These are phyloP conservation scores for Acephala macrosclerotiorum DNA, from an alignment of 2,329 filamentous ascomycete genomes.

Conservation along the genomic window DNA sequence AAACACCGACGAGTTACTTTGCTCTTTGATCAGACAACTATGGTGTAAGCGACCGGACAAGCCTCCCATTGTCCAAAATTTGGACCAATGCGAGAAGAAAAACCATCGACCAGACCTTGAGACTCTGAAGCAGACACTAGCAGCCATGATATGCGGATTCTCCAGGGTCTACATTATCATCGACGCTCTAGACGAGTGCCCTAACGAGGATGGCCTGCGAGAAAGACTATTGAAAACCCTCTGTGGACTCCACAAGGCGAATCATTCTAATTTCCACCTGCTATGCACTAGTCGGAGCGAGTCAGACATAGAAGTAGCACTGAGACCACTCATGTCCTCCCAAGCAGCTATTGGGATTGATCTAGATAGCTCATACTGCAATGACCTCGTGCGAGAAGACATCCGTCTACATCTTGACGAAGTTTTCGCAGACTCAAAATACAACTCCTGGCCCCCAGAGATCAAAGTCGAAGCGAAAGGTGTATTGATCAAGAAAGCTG, in stretches of 20 bases:
- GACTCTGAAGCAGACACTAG: conserved; percentile 11
- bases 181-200: conserved; percentile 29
- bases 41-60: conserved; percentile 25
- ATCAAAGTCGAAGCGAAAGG: conserved; percentile 12
- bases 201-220: background rate
- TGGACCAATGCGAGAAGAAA: conserved; percentile 9
- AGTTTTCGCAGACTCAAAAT: background rate
- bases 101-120: conserved; percentile 15
- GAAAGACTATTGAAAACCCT: conserved; percentile 1
- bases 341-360: background rate
- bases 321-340: background rate
- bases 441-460: conserved; percentile 10
- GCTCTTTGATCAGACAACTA: conserved; percentile 33
- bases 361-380: conserved; percentile 2
- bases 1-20: conserved; percentile 27
- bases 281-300: conserved; percentile 16
- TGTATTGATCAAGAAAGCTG: conserved; percentile 12
- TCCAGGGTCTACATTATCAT: conserved; percentile 23
- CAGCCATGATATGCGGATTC: conserved; percentile 20
- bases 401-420: conserved; percentile 12
- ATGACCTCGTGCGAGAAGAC: background rate
- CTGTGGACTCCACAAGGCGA: background rate
- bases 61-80: background rate
- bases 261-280: conserved; percentile 6
- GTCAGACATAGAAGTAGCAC: background rate